A percentile compares a stretch with the other conserved stretches of the same genome.
These are phyloP conservation scores for Corchorus olitorius DNA, from an alignment of 345 rosid species.

Conservation along the genomic window DNA sequence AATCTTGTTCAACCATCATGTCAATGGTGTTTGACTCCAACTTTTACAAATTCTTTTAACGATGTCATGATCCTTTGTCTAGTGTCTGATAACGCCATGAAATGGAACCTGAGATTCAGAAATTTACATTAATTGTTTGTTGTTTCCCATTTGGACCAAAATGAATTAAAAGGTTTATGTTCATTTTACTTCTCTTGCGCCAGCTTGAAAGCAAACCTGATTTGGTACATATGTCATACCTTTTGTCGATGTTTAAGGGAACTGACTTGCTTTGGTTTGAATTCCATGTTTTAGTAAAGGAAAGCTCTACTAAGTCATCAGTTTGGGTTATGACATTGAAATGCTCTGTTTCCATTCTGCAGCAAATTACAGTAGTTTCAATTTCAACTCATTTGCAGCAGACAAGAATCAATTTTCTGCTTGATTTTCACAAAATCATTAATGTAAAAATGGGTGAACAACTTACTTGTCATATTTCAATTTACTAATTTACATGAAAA, in stretches of 20 bases:
- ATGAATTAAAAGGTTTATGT: neutral
- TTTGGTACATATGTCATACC: slow-evolving; percentile 81
- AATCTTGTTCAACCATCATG: too few species aligned
- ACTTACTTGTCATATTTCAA: too few species aligned
- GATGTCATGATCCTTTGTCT: slow-evolving; percentile 74
- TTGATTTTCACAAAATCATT: too few species aligned
- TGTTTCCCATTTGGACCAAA: neutral
- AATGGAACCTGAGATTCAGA: slow-evolving; percentile 58
- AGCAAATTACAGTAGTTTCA: too few species aligned
- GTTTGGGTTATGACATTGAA: too few species aligned
- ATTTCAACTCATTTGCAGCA: neutral
- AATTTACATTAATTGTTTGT: neutral
- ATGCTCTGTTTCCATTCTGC: too few species aligned
- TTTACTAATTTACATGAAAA: too few species aligned
- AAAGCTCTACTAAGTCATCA: too few species aligned
- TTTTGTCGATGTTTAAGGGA: slow-evolving; percentile 85
- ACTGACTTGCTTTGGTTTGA: slow-evolving; percentile 32
- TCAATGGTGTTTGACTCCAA: too few species aligned
- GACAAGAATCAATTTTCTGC: neutral
- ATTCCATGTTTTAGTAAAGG: slow-evolving; percentile 36
- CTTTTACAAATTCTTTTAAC: too few species aligned
- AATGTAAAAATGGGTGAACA: too few species aligned
- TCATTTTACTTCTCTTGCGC: slow-evolving; percentile 48
- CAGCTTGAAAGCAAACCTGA: slow-evolving; percentile 82
- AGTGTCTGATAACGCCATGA: slow-evolving; percentile 76